Base-by-base conservation (phyloP, 805 yeast genomes). In the Yamadazyma olivae region DNA sequence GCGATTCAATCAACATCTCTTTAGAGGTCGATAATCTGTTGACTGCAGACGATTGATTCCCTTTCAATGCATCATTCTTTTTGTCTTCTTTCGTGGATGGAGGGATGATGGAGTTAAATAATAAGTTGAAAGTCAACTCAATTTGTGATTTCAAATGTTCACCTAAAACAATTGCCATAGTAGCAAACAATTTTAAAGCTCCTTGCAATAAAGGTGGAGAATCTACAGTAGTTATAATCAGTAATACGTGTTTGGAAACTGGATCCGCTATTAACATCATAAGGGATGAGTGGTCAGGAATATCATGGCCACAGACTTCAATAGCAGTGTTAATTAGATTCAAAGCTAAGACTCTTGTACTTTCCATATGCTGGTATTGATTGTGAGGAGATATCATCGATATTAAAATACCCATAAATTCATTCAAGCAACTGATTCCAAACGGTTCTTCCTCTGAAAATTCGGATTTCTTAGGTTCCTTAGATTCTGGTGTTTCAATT, bases 211-310 rank as follows among this genome's bases (percentile, higher is more conserved):
- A 64, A 2, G 82, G 71, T 2, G 86, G 75, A 13, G 88, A 83
- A 44, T 87, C 95, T 2, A 75, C 69, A 22, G 77, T 73, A 43
- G 95, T 85, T 20, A 89, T 77, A 18, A 89, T 74, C 54, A 81
- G 93, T 30, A 91, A 75, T 19, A 90, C 71, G 51, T 87, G 85
- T 54, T 89, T 91, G 56, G 88, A 86, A n/a, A 90, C 74, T 7
- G 85, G 81, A 50, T 88, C 93, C 1, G 91, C 75, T 7, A 87
- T 74, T 18, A 88, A 62, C 14, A 71, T 74, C 54, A 87, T 72
- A 30, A 90, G 63, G 3, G 81, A 70, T 2, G 84, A 79, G 52
- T 85, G 91, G 10, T 47, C 40, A 1, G 70, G 64, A 34, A 89
- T 70, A 12, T 65, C 68, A 35, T 69, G 64, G 3, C 96, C 96